Base-by-base conservation (phyloP, 768 basidiomycete species). In the Suillus hirtellus region DNA sequence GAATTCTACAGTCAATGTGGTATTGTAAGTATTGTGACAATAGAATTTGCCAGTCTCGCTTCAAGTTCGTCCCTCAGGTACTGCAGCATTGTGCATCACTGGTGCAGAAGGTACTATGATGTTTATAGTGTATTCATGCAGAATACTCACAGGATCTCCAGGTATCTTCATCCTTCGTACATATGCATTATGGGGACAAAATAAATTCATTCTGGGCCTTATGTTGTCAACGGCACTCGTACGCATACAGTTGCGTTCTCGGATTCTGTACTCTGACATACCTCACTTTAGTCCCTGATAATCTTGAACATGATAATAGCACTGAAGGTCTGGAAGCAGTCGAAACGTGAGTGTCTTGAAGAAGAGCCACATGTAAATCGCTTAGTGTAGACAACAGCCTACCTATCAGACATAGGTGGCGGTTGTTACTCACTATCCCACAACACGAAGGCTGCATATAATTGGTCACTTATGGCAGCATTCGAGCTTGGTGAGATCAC, bases 101-200 rank as follows among this genome's bases (percentile, higher is more conserved):
- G 2, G 31, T 53, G 31, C 52, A 35, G 52, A 53, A 53, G 52
- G 52, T 53, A 35, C 35, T n/a, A n/a, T 11, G 4, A 34, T 7
- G n/a, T 35, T 7, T n/a, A 34, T 12, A 12, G 19, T n/a, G 52
- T n/a, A 53, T 34, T 7, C 6, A 35, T 6, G 34, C 19, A 12
- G 52, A 35, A 7, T 34, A 7, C 52, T 53, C 11, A 53, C 19
- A 35, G 19, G 34, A 53, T 12, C 19, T 37, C 6, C 34, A 53
- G 52, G 52, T 53, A 53, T 53, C 34, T 53, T 53, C 19, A 1
- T 35, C 19, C 52, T 53, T 53, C 52, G 52, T 19, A 53, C 52
- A 9, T 53, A 53, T n/a, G 52, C 19, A 35, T 53, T 53, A 35
- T 53, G 52, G 52, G 52, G 52, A 53, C 10, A n/a, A 2, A 53